Percentiles rank a stretch among this genome's conserved stretches.
Conservation (phyloP, 140 eudicot genomes). For the Erigeron philadelphicus region DNA sequence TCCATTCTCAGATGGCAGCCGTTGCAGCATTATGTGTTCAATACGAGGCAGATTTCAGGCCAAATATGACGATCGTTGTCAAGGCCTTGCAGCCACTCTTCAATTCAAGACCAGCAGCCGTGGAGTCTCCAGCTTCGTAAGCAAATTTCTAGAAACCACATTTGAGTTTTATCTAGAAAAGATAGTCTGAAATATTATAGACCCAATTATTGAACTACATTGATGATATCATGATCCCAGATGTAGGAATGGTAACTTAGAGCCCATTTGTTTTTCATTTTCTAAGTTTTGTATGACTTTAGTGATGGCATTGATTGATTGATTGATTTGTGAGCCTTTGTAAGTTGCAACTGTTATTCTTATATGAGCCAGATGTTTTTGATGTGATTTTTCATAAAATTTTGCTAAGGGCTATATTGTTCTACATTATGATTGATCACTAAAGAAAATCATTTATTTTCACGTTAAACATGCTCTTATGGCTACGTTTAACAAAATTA, state of each 20-base stretch:
- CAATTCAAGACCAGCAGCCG: constrained; percentile 51
- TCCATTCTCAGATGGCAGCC: constrained; percentile 57
- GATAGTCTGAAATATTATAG: constrained; percentile 29
- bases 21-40: constrained; percentile 77
- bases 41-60: constrained; percentile 70
- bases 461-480: too few relatives aligned
- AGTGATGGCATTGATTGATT: neutral
- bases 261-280: constrained; percentile 14
- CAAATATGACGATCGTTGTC: constrained; percentile 71
- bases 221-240: constrained; percentile 14
- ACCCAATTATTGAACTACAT: constrained; percentile 22
- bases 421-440: too few relatives aligned
- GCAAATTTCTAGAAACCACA: constrained; percentile 13
- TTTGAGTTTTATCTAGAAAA: constrained; percentile 26
- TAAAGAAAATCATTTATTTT: too few relatives aligned
- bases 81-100: constrained; percentile 66
- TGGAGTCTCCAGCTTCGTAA: constrained; percentile 34
- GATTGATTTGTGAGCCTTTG: constrained; percentile 18
- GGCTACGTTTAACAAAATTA: too few relatives aligned
- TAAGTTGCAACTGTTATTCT: constrained; percentile 23
- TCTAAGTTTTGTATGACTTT: constrained; percentile 31
- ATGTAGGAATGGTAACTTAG: constrained; percentile 22
- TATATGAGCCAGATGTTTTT: neutral
- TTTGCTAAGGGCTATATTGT: too few relatives aligned
- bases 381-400: neutral